Conservation (phyloP, 176 grass and related monocot species). For the Triticum monococcum region DNA sequence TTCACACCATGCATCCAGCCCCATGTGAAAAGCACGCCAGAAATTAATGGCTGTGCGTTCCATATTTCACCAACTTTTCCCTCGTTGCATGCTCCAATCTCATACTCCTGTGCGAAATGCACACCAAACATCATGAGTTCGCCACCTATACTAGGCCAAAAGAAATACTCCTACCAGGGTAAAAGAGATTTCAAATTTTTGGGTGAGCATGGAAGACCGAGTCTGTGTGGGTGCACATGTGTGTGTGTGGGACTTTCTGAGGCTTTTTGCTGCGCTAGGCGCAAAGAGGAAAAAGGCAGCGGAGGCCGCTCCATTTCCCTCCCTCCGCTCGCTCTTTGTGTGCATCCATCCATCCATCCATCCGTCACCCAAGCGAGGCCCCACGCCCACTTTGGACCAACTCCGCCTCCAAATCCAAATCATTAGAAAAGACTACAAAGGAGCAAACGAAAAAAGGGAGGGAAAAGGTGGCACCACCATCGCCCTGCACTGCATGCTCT, state of each 20-base stretch:
- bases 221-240: neutral
- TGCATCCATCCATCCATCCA: neutral
- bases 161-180: no score
- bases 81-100: neutral
- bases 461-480: neutral
- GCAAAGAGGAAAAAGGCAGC: neutral
- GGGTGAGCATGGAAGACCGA: neutral
- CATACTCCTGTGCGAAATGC: no score
- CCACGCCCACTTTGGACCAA: neutral
- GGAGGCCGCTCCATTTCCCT: neutral
- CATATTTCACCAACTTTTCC: neutral
- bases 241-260: neutral
- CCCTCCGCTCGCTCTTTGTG: neutral
- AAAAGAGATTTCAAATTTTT: neutral
- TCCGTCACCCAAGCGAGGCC: slow-evolving; percentile 4
- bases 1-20: neutral
- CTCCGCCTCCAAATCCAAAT: slow-evolving; percentile 17
- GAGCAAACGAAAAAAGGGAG: neutral
- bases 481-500: neutral
- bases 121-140: no score
- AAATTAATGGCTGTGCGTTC: neutral
- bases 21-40: neutral
- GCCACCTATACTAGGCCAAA: no score
- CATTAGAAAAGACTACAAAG: slow-evolving; percentile 34
- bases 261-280: slow-evolving; percentile 23